Evolutionary conservation across 306 rosid genomes (phyloP).

Genomic region (Calophaca sinica): DNA sequence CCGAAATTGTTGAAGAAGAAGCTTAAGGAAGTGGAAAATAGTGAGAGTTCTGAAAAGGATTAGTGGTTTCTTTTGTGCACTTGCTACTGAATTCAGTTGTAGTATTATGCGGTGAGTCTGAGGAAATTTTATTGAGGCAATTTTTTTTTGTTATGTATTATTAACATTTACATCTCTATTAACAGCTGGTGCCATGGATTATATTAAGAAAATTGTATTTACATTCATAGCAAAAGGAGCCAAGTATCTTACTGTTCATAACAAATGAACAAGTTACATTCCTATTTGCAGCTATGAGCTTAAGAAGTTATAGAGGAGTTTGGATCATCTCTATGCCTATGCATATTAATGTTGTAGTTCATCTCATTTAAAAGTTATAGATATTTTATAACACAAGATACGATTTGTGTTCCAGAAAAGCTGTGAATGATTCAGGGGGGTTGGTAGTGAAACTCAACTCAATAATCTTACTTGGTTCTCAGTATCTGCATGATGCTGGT

Average conservation of each 20-base stretch:
- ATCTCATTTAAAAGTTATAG: background rate
- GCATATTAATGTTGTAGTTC: slow-evolving; percentile 20
- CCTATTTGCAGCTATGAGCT: slow-evolving; percentile 10
- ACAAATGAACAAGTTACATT: slow-evolving; percentile 15
- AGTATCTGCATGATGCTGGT: slow-evolving; percentile 21
- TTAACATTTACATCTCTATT: no score
- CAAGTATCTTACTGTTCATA: background rate
- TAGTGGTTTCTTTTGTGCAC: background rate
- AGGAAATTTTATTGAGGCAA: background rate
- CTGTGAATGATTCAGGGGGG: background rate
- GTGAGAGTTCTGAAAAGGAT: slow-evolving; percentile 37
- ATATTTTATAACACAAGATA: background rate
- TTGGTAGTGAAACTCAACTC: background rate
- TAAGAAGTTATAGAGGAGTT: slow-evolving; percentile 15
- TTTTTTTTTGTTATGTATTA: background rate
- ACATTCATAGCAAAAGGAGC: slow-evolving; percentile 15
- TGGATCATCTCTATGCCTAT: slow-evolving; percentile 10
- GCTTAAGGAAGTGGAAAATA: slow-evolving; percentile 38
- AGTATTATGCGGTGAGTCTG: background rate
- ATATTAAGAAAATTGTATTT: background rate
- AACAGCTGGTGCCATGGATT: background rate
- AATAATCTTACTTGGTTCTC: slow-evolving; percentile 16
- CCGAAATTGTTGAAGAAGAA: slow-evolving; percentile 68
- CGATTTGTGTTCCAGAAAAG: slow-evolving; percentile 9
- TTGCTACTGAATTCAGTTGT: background rate